Evolutionary conservation across 495 filamentous ascomycete genomes (phyloP), one percentile per base, ranked within the genome.

Genomic region (Hypoxylon intermedium): DNA sequence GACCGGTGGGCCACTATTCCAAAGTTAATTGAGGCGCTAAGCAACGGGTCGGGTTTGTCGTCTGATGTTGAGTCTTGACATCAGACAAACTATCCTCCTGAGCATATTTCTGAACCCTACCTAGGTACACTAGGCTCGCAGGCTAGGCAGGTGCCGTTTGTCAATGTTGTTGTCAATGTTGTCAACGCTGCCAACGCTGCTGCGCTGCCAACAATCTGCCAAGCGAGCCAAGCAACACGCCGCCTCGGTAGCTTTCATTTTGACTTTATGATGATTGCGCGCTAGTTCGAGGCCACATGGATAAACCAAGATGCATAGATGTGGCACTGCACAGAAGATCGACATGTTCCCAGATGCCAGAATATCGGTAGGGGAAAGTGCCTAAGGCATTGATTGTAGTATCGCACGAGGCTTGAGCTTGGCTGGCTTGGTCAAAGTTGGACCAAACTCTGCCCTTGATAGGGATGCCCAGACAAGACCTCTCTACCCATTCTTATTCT

Each of bases 31-130:
- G 26, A 51, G 26, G 18, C 28, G 20, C 42, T 26, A 34, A 28
- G 42, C 28, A 41, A 52, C 38, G 30, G 40, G 16, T 18, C 21
- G 24, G n/a, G 40, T 49, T 56, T 30, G 55, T 60, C 62, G 51
- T 65, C 56, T 60, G 44, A 65, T 60, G 12, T 60, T 51, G 50
- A 5, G 60, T 60, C 7, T 60, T 51, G 24, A 65, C 56, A 56
- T 55, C 62, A 55, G 61, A 51, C 40, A 20, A 56, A 15, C 26
- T 46, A 23, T 13, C 4, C 31, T n/a, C 38, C 21, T 23, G 56
- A 56, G 56, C 24, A 19, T 51, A 47, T 55, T 60, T 50, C 40
- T 60, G 7, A 26, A 26, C 7, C 7, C 24, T 26, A 7, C 24
- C 7, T 7, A n/a, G n/a, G n/a, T n/a, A n/a, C n/a, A n/a, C n/a